Evolutionary conservation across 768 basidiomycete genomes (phyloP).

Genomic region (Rossbeevera mucosa): DNA sequence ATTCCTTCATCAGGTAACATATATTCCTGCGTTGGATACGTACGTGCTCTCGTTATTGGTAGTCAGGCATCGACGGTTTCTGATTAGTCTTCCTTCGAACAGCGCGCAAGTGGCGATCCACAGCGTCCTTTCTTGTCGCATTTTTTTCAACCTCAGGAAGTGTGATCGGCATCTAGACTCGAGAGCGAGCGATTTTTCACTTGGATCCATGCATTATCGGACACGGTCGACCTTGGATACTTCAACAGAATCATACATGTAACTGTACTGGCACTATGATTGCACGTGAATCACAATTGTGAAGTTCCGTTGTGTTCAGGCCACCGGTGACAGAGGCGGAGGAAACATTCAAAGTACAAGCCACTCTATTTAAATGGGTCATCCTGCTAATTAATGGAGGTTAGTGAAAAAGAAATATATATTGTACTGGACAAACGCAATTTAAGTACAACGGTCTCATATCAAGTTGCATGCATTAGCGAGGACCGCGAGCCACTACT

Average conservation of each 20-base stretch:
- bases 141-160: slow-evolving; percentile 26
- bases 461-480: neutral
- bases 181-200: neutral
- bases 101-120: slow-evolving; percentile 29
- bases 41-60: slow-evolving; percentile 7
- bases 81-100: slow-evolving; percentile 5
- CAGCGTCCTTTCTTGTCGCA: slow-evolving; percentile 23
- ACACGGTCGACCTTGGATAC: neutral
- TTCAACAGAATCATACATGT: neutral
- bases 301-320: too few relatives aligned
- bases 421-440: neutral
- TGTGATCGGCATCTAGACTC: slow-evolving; percentile 5
- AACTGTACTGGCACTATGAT: too few relatives aligned
- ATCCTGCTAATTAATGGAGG: neutral
- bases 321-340: neutral
- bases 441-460: slow-evolving; percentile 1
- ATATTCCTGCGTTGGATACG: slow-evolving; percentile 19
- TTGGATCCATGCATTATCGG: slow-evolving; percentile 6
- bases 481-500: slow-evolving; percentile 12
- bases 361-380: neutral
- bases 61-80: neutral
- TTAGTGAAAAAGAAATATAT: slow-evolving; percentile 2
- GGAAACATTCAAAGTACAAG: too few relatives aligned
- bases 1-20: slow-evolving; percentile 9
- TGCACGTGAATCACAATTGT: too few relatives aligned